Conservation (phyloP, 2,329 filamentous ascomycete genomes). For the Neofusicoccum kwambonambiense region DNA sequence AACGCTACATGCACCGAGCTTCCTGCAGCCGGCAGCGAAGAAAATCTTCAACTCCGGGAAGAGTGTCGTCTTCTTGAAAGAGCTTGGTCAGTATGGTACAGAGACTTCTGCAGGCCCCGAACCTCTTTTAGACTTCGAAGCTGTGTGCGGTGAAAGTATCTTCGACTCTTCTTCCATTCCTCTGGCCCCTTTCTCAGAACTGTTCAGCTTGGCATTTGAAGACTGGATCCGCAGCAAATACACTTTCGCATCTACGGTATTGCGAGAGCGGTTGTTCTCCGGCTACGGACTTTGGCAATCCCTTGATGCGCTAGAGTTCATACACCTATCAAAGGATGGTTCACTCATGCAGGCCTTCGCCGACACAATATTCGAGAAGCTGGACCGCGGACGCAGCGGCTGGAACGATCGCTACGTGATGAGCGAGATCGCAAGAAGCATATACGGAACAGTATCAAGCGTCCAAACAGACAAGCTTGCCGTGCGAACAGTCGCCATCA, state of each 20-base stretch:
- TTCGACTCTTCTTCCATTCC: conserved; percentile 30
- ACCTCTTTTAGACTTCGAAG: conserved; percentile 54
- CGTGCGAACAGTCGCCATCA: conserved; percentile 51
- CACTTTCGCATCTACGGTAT: conserved; percentile 63
- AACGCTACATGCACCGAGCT: conserved; percentile 67
- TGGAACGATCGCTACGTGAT: conserved; percentile 84
- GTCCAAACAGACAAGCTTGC: conserved; percentile 64
- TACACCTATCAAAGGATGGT: conserved; percentile 79
- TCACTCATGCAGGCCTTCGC: conserved; percentile 65
- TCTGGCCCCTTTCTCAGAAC: conserved; percentile 69
- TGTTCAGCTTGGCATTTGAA: conserved; percentile 70
- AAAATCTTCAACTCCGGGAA: conserved; percentile 88
- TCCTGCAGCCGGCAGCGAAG: conserved; percentile 66
- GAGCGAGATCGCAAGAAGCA: conserved; percentile 72
- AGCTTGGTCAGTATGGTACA: conserved; percentile 44
- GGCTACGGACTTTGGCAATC: conserved; percentile 66
- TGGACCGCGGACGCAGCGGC: conserved; percentile 58
- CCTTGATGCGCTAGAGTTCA: conserved; percentile 64
- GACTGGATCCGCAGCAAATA: conserved; percentile 77
- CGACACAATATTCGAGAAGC: conserved; percentile 68
- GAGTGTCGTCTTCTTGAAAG: conserved; percentile 78
- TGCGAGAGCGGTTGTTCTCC: conserved; percentile 66
- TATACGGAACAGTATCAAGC: conserved; percentile 55
- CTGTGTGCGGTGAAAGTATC: conserved; percentile 50
- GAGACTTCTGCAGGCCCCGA: conserved; percentile 36